A percentile compares a stretch with the other conserved stretches of the same genome.
phyloP scores from a whole-genome alignment of 768 basidiomycete species.

The Boletus huronensis region DNA sequence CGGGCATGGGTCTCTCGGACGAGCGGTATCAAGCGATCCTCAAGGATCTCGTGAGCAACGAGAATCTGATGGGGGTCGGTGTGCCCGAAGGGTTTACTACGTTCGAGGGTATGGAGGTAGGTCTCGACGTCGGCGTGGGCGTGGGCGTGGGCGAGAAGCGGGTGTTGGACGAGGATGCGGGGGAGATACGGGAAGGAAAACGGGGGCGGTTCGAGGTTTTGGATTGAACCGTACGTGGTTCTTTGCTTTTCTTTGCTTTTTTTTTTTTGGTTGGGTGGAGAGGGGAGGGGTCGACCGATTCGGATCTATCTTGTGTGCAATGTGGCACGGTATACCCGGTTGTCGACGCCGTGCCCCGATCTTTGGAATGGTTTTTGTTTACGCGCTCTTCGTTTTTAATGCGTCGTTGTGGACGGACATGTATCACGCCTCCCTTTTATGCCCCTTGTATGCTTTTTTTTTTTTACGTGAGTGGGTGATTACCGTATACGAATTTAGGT shows the following conservation, averaged over 20 bases:
- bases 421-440: neutral
- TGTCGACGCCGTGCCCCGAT: neutral
- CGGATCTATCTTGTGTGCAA: neutral
- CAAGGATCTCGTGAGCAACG: conserved; percentile 66
- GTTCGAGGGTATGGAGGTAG: conserved; percentile 17
- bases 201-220: conserved; percentile 59
- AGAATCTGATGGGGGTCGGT: conserved; percentile 49
- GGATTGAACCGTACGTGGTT: conserved; percentile 37
- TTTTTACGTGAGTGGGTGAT: conserved; percentile 1
- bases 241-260: neutral
- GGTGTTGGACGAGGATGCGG: conserved; percentile 36
- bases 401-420: conserved; percentile 8
- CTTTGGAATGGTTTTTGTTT: neutral
- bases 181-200: conserved; percentile 44
- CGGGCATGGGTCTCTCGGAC: conserved; percentile 83
- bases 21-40: conserved; percentile 83
- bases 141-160: conserved; percentile 36
- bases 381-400: neutral
- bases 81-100: conserved; percentile 23
- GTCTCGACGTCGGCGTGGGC: conserved; percentile 22
- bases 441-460: neutral
- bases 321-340: neutral
- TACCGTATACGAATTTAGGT: conserved; percentile 24
- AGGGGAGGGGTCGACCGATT: neutral
- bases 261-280: neutral